Base-by-base conservation (phyloP, 129 eudicot species). In the Heracleum sosnowskyi region DNA sequence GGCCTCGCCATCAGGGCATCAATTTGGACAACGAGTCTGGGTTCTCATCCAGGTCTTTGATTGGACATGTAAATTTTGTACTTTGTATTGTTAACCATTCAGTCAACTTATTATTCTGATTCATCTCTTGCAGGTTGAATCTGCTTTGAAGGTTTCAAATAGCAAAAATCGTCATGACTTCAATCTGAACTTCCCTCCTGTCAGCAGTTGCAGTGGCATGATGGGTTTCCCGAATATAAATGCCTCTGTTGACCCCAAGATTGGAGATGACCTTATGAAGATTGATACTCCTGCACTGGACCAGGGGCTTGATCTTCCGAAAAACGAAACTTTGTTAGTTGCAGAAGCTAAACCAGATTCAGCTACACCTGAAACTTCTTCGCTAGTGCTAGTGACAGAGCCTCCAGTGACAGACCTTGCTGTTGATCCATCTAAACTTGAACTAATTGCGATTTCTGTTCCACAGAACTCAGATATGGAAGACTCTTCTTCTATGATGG, bases 1-100 rank as follows among this genome's bases (percentile, higher is more conserved):
- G 99, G 86, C 91, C 2, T 81, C 90, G 26, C 97, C 96, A 17
- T 80, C 91, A 77, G 99, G 99, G 17, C 97, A 89, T 66, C 85
- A 86, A 79, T 96, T 96, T 79, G 99, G 99, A 31, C 99, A 96
- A 79, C 91, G 97, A 34, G 91, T 96, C 49, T 90, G 99, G 99
- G 99, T 96, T 66, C 84, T 83, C 18, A 96, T 96, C 49, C 91
- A 90, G 97, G 99, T 92, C 37, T 44, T 45, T 46, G 6, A 11
- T 39, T 73, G 34, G 28, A 29, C 15, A 33, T 31, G 10, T 5
- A 2, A 39, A 29, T 31, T 0, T 28, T 13, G 9, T 33, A 31
- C 1, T 29, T 15, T 11, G 22, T 42, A 8, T 11, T 24, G 16
- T 6, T 73, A 44, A 73, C 4, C 15, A 26, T n/a, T 2, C 12